phyloP scores from a whole-genome alignment of 768 basidiomycete species.

The Gloeostereum incarnatum region DNA sequence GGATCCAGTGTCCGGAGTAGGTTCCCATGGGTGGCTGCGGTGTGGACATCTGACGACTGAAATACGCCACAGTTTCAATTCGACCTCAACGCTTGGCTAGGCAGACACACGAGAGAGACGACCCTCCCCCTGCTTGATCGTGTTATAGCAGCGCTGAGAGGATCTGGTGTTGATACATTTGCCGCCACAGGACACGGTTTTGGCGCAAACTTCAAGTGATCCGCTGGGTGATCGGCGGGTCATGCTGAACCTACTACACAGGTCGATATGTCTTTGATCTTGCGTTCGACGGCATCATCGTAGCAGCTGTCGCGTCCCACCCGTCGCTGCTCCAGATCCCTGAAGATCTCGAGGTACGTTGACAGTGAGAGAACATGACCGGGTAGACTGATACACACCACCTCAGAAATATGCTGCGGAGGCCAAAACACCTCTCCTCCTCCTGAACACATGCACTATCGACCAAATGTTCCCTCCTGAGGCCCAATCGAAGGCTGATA shows the following conservation, averaged over 20 bases:
- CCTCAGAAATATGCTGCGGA: conserved; percentile 20
- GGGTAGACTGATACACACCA: not conserved
- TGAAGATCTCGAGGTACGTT: conserved; percentile 18
- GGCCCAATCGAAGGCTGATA: conserved; percentile 20
- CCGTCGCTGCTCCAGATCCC: conserved; percentile 21
- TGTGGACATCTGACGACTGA: not conserved
- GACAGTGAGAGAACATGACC: not conserved
- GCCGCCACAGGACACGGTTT: conserved; percentile 34
- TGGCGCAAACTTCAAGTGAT: conserved; percentile 19
- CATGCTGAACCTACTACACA: not conserved
- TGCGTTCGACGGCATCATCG: conserved; percentile 16
- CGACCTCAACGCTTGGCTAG: conserved; percentile 22
- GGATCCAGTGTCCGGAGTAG: conserved; percentile 9
- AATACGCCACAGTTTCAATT: conserved; percentile 9
- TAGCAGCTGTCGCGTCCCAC: conserved; percentile 18
- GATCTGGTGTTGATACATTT: conserved; percentile 24
- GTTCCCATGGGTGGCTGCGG: conserved; percentile 1
- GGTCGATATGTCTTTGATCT: conserved; percentile 19
- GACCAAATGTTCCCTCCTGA: conserved; percentile 23
- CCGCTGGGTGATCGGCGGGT: not conserved
- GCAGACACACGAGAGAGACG: conserved; percentile 17
- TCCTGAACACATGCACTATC: conserved; percentile 28
- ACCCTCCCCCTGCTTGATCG: conserved; percentile 26
- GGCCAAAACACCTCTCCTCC: conserved; percentile 28
- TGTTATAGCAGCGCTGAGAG: conserved; percentile 17